phyloP scores from a whole-genome alignment of 345 rosid genomes.

The Gynandropsis gynandra region DNA sequence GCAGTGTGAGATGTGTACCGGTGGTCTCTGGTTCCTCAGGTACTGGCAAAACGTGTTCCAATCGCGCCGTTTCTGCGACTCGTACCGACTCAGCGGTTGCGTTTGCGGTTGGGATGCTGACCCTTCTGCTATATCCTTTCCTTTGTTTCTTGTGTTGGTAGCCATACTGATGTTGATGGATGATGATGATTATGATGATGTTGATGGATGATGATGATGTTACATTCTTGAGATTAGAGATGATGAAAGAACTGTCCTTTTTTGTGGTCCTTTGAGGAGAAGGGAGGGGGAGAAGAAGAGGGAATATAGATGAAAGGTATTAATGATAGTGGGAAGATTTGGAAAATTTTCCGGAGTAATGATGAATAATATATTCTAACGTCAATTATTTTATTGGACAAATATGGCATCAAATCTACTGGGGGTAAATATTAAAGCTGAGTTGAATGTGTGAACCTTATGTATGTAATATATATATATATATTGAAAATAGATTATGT shows the following conservation, averaged over 20 bases:
- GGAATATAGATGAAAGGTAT: slow-evolving; percentile 24
- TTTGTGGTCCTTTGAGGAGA: slow-evolving; percentile 6
- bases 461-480: not conserved
- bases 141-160: slow-evolving; percentile 44
- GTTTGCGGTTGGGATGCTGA: slow-evolving; percentile 28
- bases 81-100: slow-evolving; percentile 62
- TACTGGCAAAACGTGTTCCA: slow-evolving; percentile 92
- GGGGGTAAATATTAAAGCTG: slow-evolving; percentile 3
- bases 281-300: slow-evolving; percentile 12
- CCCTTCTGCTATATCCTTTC: slow-evolving; percentile 61
- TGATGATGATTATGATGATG: slow-evolving; percentile 4
- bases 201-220: not conserved
- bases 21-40: slow-evolving; percentile 77
- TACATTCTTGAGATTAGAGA: slow-evolving; percentile 12
- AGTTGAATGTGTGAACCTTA: not conserved
- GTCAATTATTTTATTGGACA: slow-evolving; percentile 29
- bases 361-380: slow-evolving; percentile 19
- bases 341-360: slow-evolving; percentile 14
- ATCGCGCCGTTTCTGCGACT: slow-evolving; percentile 79
- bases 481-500: not conserved
- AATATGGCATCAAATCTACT: slow-evolving; percentile 21
- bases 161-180: not conserved
- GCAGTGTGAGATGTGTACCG: slow-evolving; percentile 61
- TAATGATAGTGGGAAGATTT: slow-evolving; percentile 33
- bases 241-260: not conserved